Percentiles rank a stretch among this genome's conserved stretches.
Conservation (phyloP, 1,284 basidiomycete species). For the Rhodotorula sp. region DNA sequence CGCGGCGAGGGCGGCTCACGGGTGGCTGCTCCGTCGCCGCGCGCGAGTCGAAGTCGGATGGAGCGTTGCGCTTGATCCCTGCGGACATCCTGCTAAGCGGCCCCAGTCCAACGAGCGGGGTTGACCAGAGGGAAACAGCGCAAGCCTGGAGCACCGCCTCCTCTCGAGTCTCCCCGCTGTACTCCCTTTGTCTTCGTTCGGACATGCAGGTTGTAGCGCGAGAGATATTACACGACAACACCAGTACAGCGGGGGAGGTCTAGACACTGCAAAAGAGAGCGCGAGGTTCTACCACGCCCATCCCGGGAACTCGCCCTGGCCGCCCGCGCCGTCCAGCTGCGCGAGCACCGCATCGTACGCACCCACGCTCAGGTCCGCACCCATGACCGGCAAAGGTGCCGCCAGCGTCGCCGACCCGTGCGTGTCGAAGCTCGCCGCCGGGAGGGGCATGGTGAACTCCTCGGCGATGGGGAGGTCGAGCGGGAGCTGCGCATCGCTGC, state of each 20-base stretch:
- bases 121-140: background rate
- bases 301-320: background rate
- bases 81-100: background rate
- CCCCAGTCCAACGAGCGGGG: background rate
- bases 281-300: conserved; percentile 1
- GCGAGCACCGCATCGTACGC: too few species aligned
- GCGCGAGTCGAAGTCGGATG: background rate
- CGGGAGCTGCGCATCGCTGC: too few species aligned
- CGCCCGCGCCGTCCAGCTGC: background rate
- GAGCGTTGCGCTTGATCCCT: background rate
- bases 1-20: background rate
- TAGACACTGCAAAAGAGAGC: background rate
- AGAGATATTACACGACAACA: background rate
- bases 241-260: background rate
- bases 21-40: background rate
- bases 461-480: too few species aligned
- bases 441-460: too few species aligned
- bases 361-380: too few species aligned
- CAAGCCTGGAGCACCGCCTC: too few species aligned
- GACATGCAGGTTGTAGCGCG: background rate
- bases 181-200: too few species aligned
- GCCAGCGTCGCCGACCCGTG: too few species aligned
- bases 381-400: too few species aligned
- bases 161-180: too few species aligned
- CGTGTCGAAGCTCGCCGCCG: too few species aligned